phyloP scores from a whole-genome alignment of 2,329 filamentous ascomycete species.

The Colletotrichum chrysophilum region DNA sequence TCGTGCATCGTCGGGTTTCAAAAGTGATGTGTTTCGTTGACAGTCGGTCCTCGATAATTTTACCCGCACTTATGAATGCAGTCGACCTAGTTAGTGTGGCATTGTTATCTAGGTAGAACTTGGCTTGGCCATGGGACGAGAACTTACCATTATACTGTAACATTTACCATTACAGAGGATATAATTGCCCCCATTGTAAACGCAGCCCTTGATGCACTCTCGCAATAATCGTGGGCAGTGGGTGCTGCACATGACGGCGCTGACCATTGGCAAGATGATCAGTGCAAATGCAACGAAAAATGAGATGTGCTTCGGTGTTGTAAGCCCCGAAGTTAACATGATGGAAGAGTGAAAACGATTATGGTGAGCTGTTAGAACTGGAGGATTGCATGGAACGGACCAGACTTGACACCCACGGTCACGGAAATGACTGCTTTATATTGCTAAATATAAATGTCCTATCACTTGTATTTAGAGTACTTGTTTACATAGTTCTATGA shows the following conservation, averaged over 20 bases:
- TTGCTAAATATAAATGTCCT: too few relatives aligned
- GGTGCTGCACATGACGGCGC: neutral
- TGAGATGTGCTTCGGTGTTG: fast-evolving
- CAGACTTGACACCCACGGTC: too few relatives aligned
- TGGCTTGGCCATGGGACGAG: neutral
- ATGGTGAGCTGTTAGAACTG: too few relatives aligned
- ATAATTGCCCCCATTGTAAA: neutral
- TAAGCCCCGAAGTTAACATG: too few relatives aligned
- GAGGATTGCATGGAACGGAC: too few relatives aligned
- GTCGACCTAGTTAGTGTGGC: too few relatives aligned
- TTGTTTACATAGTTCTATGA: too few relatives aligned
- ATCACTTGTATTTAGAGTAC: too few relatives aligned
- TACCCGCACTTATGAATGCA: neutral
- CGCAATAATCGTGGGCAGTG: neutral
- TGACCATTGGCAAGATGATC: fast-evolving
- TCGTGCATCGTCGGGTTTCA: neutral
- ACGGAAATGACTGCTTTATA: too few relatives aligned
- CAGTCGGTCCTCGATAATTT: fast-evolving
- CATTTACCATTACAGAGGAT: fast-evolving
- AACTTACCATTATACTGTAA: neutral
- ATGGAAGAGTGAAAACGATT: too few relatives aligned
- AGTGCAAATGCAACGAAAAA: fast-evolving
- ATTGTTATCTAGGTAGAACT: fast-evolving
- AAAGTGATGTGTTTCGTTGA: neutral
- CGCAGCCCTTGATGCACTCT: neutral